Conservation (phyloP, 139 green algal species). For the Deuterostichococcus epilithicus region DNA sequence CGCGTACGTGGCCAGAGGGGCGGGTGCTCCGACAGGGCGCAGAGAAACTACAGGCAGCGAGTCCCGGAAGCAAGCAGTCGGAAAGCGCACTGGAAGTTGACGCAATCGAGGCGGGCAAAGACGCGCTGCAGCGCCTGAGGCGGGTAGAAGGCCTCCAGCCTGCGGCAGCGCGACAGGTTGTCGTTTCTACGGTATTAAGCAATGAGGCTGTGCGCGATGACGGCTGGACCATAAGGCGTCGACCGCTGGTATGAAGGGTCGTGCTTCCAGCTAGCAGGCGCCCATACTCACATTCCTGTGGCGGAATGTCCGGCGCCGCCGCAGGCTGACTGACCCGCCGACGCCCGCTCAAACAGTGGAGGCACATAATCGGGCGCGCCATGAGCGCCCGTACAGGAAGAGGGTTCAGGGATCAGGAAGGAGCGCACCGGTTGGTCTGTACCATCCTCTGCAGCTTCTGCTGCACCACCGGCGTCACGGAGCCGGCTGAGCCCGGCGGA, state of each 20-base stretch:
- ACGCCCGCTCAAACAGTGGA: no score
- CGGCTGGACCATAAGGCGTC: no score
- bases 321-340: no score
- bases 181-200: conserved; percentile 16
- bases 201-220: no score
- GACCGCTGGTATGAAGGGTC: no score
- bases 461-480: background rate
- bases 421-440: background rate
- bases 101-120: background rate
- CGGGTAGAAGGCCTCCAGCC: conserved; percentile 25
- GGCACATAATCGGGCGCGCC: no score
- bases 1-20: no score
- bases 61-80: no score
- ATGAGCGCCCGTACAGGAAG: no score
- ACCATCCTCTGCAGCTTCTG: background rate
- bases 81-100: background rate
- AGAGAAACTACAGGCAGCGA: background rate
- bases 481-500: background rate
- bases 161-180: conserved; percentile 3
- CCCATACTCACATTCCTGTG: no score
- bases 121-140: conserved; percentile 14
- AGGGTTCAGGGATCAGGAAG: background rate
- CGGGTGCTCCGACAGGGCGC: background rate
- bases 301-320: no score
- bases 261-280: no score